Percentiles rank a stretch among this genome's conserved stretches.
Evolutionary conservation across 768 basidiomycete species (phyloP).

Genomic region (Rhodotorula sphaerocarpa): DNA sequence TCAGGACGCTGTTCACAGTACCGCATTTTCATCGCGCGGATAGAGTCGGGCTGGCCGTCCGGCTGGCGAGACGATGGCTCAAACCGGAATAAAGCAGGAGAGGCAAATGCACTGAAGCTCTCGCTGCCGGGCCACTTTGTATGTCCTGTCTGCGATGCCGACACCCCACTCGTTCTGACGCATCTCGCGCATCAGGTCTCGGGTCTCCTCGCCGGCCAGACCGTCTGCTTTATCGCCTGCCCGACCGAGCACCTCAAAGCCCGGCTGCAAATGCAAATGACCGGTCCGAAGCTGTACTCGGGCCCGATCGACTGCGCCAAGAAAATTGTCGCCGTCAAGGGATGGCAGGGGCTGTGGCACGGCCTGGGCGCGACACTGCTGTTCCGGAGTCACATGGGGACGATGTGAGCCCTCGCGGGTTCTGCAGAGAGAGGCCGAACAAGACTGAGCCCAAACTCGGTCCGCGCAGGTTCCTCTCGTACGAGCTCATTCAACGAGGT

Average conservation of each 20-base stretch:
- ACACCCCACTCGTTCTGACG: neutral
- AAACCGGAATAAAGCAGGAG: slow-evolving; percentile 39
- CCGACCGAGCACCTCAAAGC: slow-evolving; percentile 71
- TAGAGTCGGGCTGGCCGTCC: slow-evolving; percentile 4
- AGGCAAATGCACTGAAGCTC: slow-evolving; percentile 47
- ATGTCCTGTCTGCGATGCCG: neutral
- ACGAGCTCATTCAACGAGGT: slow-evolving; percentile 10
- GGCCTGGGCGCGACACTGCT: slow-evolving; percentile 65
- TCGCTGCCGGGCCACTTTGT: slow-evolving; percentile 56
- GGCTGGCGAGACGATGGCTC: slow-evolving; percentile 51
- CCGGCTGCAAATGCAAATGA: slow-evolving; percentile 57
- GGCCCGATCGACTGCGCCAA: slow-evolving; percentile 60
- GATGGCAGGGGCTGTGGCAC: slow-evolving; percentile 61
- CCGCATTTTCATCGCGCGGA: slow-evolving; percentile 53
- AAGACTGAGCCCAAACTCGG: too few relatives aligned
- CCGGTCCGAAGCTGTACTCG: slow-evolving; percentile 44
- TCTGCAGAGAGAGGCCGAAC: too few relatives aligned
- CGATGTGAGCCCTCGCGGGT: slow-evolving; percentile 38
- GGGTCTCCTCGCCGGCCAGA: slow-evolving; percentile 61
- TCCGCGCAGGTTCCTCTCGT: slow-evolving; percentile 16
- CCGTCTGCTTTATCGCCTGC: slow-evolving; percentile 63
- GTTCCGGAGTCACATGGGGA: slow-evolving; percentile 59
- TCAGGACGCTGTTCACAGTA: too few relatives aligned
- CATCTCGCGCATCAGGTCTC: slow-evolving; percentile 46
- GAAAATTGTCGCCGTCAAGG: slow-evolving; percentile 58